Evolutionary conservation across 139 green algal species (phyloP).

Genomic region (Micractinium conductrix): DNA sequence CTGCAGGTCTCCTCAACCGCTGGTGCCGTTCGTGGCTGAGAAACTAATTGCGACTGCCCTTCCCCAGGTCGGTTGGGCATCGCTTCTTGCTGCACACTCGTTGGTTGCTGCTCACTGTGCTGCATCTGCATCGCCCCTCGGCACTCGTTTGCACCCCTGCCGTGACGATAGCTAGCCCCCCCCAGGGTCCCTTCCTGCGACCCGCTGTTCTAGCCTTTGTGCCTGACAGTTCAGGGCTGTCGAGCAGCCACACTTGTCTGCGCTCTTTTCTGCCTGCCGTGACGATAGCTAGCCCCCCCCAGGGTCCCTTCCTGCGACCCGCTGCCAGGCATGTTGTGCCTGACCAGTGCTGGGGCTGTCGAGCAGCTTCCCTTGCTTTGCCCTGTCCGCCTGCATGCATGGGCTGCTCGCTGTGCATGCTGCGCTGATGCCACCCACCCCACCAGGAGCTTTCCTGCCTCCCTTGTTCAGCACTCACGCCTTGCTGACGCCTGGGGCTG

Average conservation of each 20-base stretch:
- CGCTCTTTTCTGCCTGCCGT: neutral
- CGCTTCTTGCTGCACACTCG: too few species aligned
- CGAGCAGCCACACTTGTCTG: neutral
- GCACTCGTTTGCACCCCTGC: neutral
- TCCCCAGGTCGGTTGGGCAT: too few species aligned
- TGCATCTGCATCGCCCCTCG: too few species aligned
- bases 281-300: neutral
- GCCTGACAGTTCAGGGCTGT: conserved; percentile 1
- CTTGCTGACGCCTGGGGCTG: neutral
- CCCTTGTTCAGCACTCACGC: neutral
- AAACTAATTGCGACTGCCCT: too few species aligned
- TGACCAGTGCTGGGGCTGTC: neutral
- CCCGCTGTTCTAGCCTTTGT: neutral
- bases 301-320: conserved; percentile 21
- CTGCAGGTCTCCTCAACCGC: too few species aligned
- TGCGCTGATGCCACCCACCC: too few species aligned
- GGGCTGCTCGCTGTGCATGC: too few species aligned
- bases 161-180: neutral
- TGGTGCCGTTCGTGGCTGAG: too few species aligned
- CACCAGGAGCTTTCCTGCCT: conserved; percentile 16
- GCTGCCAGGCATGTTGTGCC: neutral
- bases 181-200: conserved; percentile 10
- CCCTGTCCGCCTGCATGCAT: too few species aligned
- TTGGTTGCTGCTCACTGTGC: too few species aligned
- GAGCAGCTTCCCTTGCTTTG: neutral